These are phyloP conservation scores for Geotrichum reessii DNA, from an alignment of 1,139 yeast species.

Conservation along the genomic window DNA sequence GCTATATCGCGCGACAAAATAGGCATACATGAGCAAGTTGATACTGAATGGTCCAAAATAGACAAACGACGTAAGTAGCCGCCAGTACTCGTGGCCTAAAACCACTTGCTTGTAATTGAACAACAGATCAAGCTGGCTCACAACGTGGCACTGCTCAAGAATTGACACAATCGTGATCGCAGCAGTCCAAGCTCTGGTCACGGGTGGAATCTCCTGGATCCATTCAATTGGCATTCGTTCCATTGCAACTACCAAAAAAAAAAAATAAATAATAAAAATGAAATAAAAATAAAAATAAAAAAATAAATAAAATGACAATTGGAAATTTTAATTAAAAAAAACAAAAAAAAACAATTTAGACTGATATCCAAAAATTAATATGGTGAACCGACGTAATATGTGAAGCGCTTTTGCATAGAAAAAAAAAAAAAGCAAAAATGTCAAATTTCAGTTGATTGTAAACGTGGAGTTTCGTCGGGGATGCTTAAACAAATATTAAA, in stretches of 20 bases:
- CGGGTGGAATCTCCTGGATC: conserved; percentile 33
- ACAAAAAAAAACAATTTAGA: too few relatives aligned
- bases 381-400: too few relatives aligned
- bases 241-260: conserved; percentile 21
- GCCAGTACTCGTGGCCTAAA: conserved; percentile 38
- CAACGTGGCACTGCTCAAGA: conserved; percentile 33
- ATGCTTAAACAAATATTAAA: too few relatives aligned
- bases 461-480: too few relatives aligned
- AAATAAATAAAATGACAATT: too few relatives aligned
- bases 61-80: conserved; percentile 41
- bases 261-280: background rate
- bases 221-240: conserved; percentile 31
- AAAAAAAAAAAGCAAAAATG: too few relatives aligned
- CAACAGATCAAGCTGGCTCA: conserved; percentile 27
- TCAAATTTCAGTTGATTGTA: too few relatives aligned
- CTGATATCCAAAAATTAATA: background rate
- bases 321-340: too few relatives aligned
- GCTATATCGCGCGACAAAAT: conserved; percentile 39
- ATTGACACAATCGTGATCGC: conserved; percentile 33
- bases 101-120: conserved; percentile 25
- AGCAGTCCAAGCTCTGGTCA: conserved; percentile 31
- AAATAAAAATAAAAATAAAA: background rate
- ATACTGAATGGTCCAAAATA: conserved; percentile 41
- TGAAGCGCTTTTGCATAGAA: too few relatives aligned
- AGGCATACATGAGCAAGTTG: conserved; percentile 37